phyloP scores from a whole-genome alignment of 2,329 filamentous ascomycete genomes.

The Neofusicoccum kwambonambiense region DNA sequence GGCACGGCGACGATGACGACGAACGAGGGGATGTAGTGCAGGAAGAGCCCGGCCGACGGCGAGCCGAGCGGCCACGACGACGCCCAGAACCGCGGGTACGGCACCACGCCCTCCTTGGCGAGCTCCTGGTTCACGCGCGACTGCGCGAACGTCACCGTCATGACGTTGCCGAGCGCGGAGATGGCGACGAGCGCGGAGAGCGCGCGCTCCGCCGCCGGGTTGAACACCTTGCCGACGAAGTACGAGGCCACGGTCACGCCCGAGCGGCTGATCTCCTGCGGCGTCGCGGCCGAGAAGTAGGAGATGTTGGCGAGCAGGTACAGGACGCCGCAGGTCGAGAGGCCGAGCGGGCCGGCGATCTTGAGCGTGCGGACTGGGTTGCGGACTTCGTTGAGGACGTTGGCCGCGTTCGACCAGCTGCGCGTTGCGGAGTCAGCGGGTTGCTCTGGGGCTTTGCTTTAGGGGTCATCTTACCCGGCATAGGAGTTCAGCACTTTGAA shows the following conservation, averaged over 20 bases:
- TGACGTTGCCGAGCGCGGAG: constrained; percentile 68
- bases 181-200: constrained; percentile 62
- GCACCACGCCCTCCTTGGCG: constrained; percentile 68
- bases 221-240: constrained; percentile 66
- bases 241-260: constrained; percentile 67
- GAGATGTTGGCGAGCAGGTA: constrained; percentile 67
- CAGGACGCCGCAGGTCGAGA: constrained; percentile 61
- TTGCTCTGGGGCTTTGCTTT: neutral
- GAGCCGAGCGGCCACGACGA: constrained; percentile 66
- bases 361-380: constrained; percentile 65
- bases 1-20: constrained; percentile 66
- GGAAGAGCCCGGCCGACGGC: constrained; percentile 64
- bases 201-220: constrained; percentile 55
- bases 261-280: constrained; percentile 65
- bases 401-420: constrained; percentile 58
- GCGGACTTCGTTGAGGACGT: constrained; percentile 70
- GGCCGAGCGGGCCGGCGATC: constrained; percentile 59
- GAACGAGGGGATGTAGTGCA: constrained; percentile 67
- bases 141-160: constrained; percentile 68
- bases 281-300: constrained; percentile 63
- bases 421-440: neutral
- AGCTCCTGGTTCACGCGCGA: constrained; percentile 71
- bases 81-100: constrained; percentile 60
- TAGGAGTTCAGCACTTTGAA: constrained; percentile 70
- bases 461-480: constrained; percentile 44